Percentiles rank a stretch among this genome's conserved stretches.
Evolutionary conservation across 768 basidiomycete species (phyloP).

Genomic region (Mycena polygramma): DNA sequence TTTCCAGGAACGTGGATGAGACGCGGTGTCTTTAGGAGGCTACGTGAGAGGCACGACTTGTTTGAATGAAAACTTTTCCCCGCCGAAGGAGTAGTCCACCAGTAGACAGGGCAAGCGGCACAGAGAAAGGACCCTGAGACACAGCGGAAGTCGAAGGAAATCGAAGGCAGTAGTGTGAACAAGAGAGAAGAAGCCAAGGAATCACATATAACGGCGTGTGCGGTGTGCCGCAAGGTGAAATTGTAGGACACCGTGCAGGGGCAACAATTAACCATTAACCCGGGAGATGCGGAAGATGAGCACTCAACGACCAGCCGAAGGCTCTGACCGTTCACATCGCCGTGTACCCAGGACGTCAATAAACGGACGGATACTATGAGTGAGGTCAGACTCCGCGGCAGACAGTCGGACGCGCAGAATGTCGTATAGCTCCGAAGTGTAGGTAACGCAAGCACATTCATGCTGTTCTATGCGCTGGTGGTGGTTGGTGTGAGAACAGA

Average conservation of each 20-base stretch:
- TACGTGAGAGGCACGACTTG: slow-evolving; percentile 4
- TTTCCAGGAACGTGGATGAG: slow-evolving; percentile 1
- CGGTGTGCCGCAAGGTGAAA: background rate
- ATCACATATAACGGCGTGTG: too few species aligned
- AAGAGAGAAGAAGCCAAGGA: too few species aligned
- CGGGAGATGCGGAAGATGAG: slow-evolving; percentile 8
- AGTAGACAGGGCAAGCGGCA: too few species aligned
- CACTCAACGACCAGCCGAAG: background rate
- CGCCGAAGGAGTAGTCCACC: background rate
- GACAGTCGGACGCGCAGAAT: background rate
- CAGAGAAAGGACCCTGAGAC: background rate
- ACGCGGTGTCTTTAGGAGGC: background rate
- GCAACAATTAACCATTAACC: slow-evolving; percentile 1
- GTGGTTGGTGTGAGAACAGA: background rate
- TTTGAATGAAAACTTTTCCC: slow-evolving; percentile 2
- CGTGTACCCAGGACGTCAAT: too few species aligned
- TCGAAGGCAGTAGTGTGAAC: background rate
- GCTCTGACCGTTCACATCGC: background rate
- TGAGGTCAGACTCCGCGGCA: too few species aligned
- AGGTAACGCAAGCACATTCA: background rate
- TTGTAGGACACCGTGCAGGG: slow-evolving; percentile 5
- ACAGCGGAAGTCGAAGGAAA: slow-evolving; percentile 8
- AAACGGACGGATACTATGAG: too few species aligned
- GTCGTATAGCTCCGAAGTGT: background rate
- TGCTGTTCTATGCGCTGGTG: background rate